Evolutionary conservation across 768 basidiomycete genomes (phyloP).

Genomic region (Crepidotus variabilis): DNA sequence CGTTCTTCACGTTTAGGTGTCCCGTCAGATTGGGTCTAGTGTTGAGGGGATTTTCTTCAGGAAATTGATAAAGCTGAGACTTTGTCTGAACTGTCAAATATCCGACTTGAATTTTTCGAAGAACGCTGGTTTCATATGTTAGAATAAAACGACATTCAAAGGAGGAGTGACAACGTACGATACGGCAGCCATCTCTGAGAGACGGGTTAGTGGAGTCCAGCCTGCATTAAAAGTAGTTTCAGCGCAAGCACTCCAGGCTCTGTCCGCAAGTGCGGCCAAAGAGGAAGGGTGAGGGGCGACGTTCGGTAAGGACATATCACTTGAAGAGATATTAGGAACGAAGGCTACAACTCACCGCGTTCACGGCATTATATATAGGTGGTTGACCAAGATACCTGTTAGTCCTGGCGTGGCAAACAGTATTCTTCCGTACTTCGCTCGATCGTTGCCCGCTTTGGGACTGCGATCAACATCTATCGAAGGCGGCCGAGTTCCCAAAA

Average conservation of each 20-base stretch:
- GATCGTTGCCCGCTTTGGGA: not conserved
- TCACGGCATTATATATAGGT: no score
- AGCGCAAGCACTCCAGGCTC: slow-evolving; percentile 34
- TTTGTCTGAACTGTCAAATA: slow-evolving; percentile 45
- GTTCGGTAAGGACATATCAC: slow-evolving; percentile 25
- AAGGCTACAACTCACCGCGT: no score
- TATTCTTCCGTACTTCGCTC: not conserved
- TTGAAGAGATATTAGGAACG: no score
- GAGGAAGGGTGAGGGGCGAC: slow-evolving; percentile 42
- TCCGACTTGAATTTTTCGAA: slow-evolving; percentile 44
- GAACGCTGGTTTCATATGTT: slow-evolving; percentile 25
- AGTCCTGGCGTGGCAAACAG: slow-evolving; percentile 10
- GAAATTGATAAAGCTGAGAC: slow-evolving; percentile 42
- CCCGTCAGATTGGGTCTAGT: slow-evolving; percentile 28
- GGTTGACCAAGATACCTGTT: no score
- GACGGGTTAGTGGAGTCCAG: slow-evolving; percentile 38
- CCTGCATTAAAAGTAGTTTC: slow-evolving; percentile 39
- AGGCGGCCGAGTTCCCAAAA: not conserved
- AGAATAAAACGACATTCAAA: not conserved
- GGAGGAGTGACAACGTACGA: slow-evolving; percentile 28
- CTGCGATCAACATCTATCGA: not conserved
- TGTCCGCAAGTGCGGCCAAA: slow-evolving; percentile 36
- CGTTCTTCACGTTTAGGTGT: slow-evolving; percentile 44
- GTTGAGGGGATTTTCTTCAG: slow-evolving; percentile 15
- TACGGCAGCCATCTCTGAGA: slow-evolving; percentile 44